Evolutionary conservation across 169 alveolate genomes (phyloP).

Genomic region (Plasmodium gallinaceum): DNA sequence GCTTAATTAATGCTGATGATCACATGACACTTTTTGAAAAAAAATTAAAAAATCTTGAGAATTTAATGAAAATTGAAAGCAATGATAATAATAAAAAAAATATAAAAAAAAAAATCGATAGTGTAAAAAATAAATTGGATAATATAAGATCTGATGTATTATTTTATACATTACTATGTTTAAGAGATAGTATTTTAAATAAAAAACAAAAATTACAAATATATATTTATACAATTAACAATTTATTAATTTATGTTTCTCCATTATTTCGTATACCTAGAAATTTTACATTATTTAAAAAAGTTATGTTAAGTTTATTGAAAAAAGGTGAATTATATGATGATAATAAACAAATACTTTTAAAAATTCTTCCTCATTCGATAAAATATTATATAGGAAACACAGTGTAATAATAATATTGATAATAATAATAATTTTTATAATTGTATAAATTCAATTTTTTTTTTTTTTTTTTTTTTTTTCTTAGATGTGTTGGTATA

Average conservation of each 20-base stretch:
- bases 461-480: not conserved
- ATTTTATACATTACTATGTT: conserved; percentile 81
- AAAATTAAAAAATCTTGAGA: conserved; percentile 17
- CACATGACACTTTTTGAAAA: conserved; percentile 40
- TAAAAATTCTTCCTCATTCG: conserved; percentile 24
- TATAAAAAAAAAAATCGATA: conserved; percentile 23
- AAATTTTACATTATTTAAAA: conserved; percentile 84
- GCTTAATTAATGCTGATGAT: conserved; percentile 73
- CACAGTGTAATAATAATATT: conserved; percentile 37
- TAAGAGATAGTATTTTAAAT: conserved; percentile 84
- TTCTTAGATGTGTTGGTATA: conserved; percentile 52
- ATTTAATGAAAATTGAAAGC: conserved; percentile 1
- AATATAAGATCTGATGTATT: conserved; percentile 70
- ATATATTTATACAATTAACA: conserved; percentile 81
- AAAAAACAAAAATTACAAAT: conserved; percentile 80
- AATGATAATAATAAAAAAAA: conserved; percentile 22
- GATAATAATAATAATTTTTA: not conserved
- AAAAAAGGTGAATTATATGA: conserved; percentile 14
- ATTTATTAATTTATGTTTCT: conserved; percentile 76
- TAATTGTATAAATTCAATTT: too few relatives aligned
- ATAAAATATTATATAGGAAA: conserved; percentile 26
- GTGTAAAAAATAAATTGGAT: conserved; percentile 32
- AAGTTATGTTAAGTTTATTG: conserved; percentile 78
- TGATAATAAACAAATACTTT: conserved; percentile 11
- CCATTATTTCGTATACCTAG: conserved; percentile 85